Conservation (phyloP, 257 asterid species). For the Solanum paucissectum region DNA sequence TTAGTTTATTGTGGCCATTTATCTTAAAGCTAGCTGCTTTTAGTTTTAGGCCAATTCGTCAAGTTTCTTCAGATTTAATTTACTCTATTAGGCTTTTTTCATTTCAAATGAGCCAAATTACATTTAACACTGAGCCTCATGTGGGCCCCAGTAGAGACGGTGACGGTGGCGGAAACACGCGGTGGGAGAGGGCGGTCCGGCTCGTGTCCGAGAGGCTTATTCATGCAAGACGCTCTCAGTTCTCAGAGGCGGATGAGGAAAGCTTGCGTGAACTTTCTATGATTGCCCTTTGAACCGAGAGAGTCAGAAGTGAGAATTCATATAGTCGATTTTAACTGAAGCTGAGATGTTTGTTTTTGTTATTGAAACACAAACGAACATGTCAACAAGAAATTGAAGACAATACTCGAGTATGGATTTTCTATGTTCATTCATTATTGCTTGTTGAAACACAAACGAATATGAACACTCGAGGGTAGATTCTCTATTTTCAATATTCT, state of each 20-base stretch:
- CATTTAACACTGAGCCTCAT: background rate
- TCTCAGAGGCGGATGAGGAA: background rate
- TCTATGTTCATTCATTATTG: background rate
- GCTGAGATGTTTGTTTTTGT: background rate
- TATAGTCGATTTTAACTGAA: background rate
- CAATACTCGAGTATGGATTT: background rate
- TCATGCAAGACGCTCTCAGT: slow-evolving; percentile 1
- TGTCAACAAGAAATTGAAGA: background rate
- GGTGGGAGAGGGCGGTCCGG: slow-evolving; percentile 2
- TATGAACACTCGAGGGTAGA: background rate
- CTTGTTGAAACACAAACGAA: background rate
- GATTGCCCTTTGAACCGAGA: background rate
- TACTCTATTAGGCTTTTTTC: background rate
- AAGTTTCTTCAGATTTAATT: background rate
- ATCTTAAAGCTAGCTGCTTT: background rate
- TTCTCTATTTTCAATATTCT: background rate
- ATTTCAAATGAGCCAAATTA: background rate
- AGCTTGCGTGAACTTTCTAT: slow-evolving; percentile 3
- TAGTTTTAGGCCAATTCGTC: background rate
- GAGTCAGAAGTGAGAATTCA: background rate
- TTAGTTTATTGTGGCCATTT: background rate
- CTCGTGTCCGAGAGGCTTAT: background rate
- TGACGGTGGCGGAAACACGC: background rate
- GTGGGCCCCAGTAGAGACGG: background rate
- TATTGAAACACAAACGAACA: background rate